Conservation (phyloP, 371 early-diverging fungal species). For the Encephalitozoon intestinalis region DNA sequence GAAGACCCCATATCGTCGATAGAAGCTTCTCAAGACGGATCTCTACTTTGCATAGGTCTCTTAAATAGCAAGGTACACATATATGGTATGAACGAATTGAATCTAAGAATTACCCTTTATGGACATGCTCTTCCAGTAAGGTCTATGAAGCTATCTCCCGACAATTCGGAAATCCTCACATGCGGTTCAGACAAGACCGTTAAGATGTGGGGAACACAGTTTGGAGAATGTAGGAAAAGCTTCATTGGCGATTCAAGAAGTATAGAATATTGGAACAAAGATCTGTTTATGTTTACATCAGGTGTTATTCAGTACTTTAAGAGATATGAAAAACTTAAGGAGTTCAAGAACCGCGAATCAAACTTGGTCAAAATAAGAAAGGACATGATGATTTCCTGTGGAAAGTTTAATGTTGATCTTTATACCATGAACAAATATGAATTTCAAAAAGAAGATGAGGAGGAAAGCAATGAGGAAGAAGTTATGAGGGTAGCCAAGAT, state of each 20-base stretch:
- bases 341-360: conserved; percentile 15
- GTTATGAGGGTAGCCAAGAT: conserved; percentile 15
- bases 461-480: conserved; percentile 19
- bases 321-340: conserved; percentile 14
- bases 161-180: conserved; percentile 41
- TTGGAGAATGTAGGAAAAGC: conserved; percentile 61
- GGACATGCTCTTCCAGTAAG: conserved; percentile 60
- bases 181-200: conserved; percentile 58
- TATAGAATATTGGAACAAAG: conserved; percentile 11
- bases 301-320: conserved; percentile 41
- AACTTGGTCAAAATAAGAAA: background rate
- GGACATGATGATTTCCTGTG: conserved; percentile 19
- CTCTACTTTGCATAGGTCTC: conserved; percentile 22
- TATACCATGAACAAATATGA: conserved; percentile 46
- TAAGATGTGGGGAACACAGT: conserved; percentile 60
- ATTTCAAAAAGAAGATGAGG: background rate
- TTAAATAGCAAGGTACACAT: conserved; percentile 52
- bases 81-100: conserved; percentile 33
- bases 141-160: conserved; percentile 39
- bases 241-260: conserved; percentile 42
- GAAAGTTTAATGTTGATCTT: conserved; percentile 7
- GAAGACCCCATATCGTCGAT: conserved; percentile 32
- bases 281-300: conserved; percentile 26
- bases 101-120: conserved; percentile 43
- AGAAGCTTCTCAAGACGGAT: conserved; percentile 31